phyloP scores from a whole-genome alignment of 345 rosid genomes.

The Hevea brasiliensis region DNA sequence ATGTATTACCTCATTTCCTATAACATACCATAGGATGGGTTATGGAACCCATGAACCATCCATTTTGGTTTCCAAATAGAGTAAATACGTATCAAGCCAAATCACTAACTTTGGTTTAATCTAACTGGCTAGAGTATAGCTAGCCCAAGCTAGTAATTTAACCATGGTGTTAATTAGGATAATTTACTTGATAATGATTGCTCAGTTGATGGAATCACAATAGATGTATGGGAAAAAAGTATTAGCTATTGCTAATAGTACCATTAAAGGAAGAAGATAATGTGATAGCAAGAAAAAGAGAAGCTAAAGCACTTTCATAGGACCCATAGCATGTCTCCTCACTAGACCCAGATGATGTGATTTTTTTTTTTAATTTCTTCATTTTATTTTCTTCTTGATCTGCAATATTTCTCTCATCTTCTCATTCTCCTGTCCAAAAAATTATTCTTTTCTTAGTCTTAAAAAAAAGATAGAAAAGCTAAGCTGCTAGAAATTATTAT shows the following conservation, averaged over 20 bases:
- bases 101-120: slow-evolving; percentile 2
- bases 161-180: slow-evolving; percentile 28
- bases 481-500: background rate
- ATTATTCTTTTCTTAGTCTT: too few relatives aligned
- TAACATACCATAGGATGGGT: background rate
- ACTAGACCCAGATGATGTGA: slow-evolving; percentile 37
- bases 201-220: slow-evolving; percentile 56
- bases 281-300: slow-evolving; percentile 50
- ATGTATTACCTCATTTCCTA: background rate
- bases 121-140: background rate
- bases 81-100: background rate
- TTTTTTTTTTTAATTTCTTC: slow-evolving; percentile 19
- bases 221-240: slow-evolving; percentile 36
- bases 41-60: slow-evolving; percentile 1
- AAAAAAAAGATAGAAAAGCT: too few relatives aligned
- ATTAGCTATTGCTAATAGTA: slow-evolving; percentile 54
- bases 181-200: slow-evolving; percentile 50
- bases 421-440: background rate
- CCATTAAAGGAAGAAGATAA: slow-evolving; percentile 57
- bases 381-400: slow-evolving; percentile 19
- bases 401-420: slow-evolving; percentile 5
- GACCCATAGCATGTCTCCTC: slow-evolving; percentile 65
- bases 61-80: slow-evolving; percentile 4
- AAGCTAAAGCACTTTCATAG: slow-evolving; percentile 65
- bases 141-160: background rate